These are phyloP conservation scores for Ustilago tritici DNA, from an alignment of 1,284 basidiomycete genomes.

Conservation along the genomic window DNA sequence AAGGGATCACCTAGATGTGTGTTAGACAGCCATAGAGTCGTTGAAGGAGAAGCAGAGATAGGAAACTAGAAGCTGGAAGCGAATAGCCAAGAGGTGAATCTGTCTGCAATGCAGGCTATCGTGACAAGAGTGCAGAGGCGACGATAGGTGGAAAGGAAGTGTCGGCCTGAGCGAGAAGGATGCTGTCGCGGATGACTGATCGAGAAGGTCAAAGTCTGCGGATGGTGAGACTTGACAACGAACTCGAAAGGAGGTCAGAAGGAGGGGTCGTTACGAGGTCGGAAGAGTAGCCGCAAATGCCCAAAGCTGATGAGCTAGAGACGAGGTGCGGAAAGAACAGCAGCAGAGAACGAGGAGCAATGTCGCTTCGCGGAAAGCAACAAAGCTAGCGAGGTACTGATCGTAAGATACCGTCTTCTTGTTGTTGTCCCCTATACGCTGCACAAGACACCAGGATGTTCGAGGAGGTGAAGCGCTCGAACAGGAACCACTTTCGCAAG, in stretches of 20 bases:
- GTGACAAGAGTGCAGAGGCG: not conserved
- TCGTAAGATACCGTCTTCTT: slow-evolving; percentile 32
- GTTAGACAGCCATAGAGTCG: slow-evolving; percentile 38
- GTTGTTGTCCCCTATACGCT: not conserved
- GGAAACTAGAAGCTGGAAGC: not conserved
- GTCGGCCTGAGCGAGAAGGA: slow-evolving; percentile 3
- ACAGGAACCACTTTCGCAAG: slow-evolving; percentile 11
- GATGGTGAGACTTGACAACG: not conserved
- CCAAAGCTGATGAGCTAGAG: not conserved
- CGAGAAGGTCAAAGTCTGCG: not conserved
- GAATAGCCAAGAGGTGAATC: not conserved
- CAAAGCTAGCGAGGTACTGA: slow-evolving; percentile 6
- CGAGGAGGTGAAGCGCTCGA: slow-evolving; percentile 11
- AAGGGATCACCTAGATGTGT: slow-evolving; percentile 35
- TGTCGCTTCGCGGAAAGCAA: slow-evolving; percentile 10
- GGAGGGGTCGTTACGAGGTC: slow-evolving; percentile 11
- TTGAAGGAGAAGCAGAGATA: slow-evolving; percentile 12
- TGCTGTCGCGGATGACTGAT: not conserved
- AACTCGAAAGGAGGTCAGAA: slow-evolving; percentile 1
- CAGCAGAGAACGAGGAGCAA: slow-evolving; percentile 2
- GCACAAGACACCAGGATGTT: slow-evolving; percentile 11
- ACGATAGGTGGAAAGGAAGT: not conserved
- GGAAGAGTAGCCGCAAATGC: not conserved
- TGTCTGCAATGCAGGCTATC: not conserved
- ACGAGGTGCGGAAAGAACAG: slow-evolving; percentile 23